Evolutionary conservation across 352 stramenopile species (phyloP).

Genomic region (Phytophthora vignae): DNA sequence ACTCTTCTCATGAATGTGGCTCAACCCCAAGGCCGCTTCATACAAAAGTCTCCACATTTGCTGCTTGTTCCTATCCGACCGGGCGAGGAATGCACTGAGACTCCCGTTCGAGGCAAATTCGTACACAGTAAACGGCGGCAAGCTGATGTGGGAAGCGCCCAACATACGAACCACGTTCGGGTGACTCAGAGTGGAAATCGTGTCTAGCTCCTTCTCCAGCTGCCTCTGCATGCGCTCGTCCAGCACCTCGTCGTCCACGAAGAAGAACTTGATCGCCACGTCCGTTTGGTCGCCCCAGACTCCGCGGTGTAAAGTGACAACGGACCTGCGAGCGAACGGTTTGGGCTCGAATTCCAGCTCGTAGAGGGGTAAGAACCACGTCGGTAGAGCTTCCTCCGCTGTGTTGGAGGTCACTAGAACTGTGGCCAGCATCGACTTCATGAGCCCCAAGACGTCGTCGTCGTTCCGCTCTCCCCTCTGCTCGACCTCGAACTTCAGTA

Average conservation of each 20-base stretch:
- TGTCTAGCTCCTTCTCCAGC: constrained; percentile 22
- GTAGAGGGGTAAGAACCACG: constrained; percentile 28
- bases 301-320: constrained; percentile 24
- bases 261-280: constrained; percentile 41
- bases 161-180: not conserved
- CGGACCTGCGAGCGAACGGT: constrained; percentile 25
- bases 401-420: constrained; percentile 9
- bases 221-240: not conserved
- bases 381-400: constrained; percentile 1
- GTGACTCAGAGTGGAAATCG: constrained; percentile 11
- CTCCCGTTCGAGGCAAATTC: not conserved
- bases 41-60: constrained; percentile 2
- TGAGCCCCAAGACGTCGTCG: constrained; percentile 8
- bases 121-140: not conserved
- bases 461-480: constrained; percentile 7
- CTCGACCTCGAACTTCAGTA: constrained; percentile 27
- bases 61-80: not conserved
- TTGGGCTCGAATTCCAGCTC: constrained; percentile 26
- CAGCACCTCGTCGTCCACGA: not conserved
- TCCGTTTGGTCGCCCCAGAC: constrained; percentile 14
- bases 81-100: not conserved
- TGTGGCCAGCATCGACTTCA: constrained; percentile 11
- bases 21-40: constrained; percentile 28
- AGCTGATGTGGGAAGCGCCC: not conserved
- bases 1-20: constrained; percentile 27